Percentiles rank a stretch among this genome's conserved stretches.
Conservation (phyloP, 768 basidiomycete species). For the Tylopilus rubrobrunneus region DNA sequence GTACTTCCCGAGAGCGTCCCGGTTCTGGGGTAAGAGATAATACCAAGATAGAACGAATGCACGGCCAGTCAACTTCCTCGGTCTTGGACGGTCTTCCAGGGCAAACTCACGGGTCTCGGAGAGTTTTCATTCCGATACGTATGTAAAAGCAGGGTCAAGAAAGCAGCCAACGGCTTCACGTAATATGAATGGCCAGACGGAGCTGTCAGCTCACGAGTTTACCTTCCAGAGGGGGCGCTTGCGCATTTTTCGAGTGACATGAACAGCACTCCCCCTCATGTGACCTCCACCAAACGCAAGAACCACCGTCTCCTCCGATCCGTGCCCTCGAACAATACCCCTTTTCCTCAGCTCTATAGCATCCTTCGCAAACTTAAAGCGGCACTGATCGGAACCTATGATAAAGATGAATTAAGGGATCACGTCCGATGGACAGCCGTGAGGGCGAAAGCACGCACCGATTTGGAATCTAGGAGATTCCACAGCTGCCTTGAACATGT, state of each 20-base stretch:
- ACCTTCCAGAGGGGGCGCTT: constrained; percentile 81
- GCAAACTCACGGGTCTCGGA: not conserved
- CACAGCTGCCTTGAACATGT: constrained; percentile 79
- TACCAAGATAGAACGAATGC: not conserved
- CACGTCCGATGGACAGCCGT: constrained; percentile 3
- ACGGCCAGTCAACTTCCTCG: not conserved
- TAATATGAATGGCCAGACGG: constrained; percentile 24
- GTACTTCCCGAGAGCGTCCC: constrained; percentile 22
- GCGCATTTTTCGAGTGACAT: constrained; percentile 84
- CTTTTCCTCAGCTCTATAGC: constrained; percentile 80
- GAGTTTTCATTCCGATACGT: constrained; percentile 14
- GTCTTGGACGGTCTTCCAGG: constrained; percentile 2
- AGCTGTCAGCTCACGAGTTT: constrained; percentile 55
- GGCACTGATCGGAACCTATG: constrained; percentile 75
- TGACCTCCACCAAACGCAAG: constrained; percentile 78
- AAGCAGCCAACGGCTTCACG: constrained; percentile 22
- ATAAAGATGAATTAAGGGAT: constrained; percentile 13
- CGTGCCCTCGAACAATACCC: constrained; percentile 64
- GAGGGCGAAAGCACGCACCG: constrained; percentile 42
- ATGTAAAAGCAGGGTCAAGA: constrained; percentile 22
- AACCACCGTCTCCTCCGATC: constrained; percentile 87
- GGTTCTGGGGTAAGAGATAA: constrained; percentile 7
- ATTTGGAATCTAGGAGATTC: constrained; percentile 79
- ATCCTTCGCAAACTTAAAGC: constrained; percentile 91
- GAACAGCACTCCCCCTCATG: constrained; percentile 70